Conservation (phyloP, 225 moss, liverwort and hornwort species). For the Sphagnum tenellum region DNA sequence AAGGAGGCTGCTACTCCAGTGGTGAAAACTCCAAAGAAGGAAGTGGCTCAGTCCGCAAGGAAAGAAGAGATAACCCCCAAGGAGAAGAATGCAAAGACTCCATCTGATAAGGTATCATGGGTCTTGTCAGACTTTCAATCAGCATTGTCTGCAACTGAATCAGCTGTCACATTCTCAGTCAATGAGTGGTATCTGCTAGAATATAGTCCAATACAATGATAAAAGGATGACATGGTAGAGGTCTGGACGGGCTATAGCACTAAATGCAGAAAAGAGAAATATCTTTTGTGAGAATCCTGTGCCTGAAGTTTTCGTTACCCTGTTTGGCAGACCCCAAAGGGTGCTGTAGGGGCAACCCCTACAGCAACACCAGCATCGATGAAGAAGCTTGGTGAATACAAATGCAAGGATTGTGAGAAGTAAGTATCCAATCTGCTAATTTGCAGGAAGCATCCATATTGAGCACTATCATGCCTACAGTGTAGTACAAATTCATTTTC, state of each 20-base stretch:
- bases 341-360: neutral
- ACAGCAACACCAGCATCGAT: constrained; percentile 9
- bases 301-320: neutral
- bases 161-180: neutral
- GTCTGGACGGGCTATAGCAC: neutral
- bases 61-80: constrained; percentile 4
- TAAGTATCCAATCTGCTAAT: neutral
- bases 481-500: too few species aligned
- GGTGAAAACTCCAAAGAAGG: constrained; percentile 7
- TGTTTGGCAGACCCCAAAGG: constrained; percentile 24
- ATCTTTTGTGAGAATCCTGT: neutral
- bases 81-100: constrained; percentile 9
- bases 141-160: neutral
- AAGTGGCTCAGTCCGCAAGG: too few species aligned
- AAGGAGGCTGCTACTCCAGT: constrained; percentile 4
- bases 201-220: too few species aligned
- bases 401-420: constrained; percentile 34
- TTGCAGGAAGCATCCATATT: too few species aligned
- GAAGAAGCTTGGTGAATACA: constrained; percentile 22
- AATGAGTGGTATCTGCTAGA: neutral
- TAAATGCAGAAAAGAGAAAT: neutral
- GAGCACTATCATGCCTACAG: too few species aligned
- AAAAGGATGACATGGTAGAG: too few species aligned
- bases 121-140: neutral
- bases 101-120: constrained; percentile 5